These are phyloP conservation scores for Massospora cicadina DNA, from an alignment of 371 early-diverging fungal species.

Conservation along the genomic window DNA sequence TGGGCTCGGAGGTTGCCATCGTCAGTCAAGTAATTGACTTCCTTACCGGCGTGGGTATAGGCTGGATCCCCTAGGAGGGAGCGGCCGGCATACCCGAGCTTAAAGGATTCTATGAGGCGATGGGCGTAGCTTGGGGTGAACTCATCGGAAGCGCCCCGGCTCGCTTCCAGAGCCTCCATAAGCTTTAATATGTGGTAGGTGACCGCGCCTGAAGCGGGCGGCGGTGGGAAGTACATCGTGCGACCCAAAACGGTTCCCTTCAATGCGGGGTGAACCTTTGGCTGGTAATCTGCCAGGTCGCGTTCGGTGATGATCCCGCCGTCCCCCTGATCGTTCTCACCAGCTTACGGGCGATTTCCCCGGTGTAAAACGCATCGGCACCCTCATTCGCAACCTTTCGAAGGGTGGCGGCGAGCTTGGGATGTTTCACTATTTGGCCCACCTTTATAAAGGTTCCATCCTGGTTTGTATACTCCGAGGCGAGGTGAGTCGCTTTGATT, in stretches of 20 bases:
- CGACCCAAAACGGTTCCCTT: slow-evolving; percentile 59
- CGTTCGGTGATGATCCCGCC: slow-evolving; percentile 72
- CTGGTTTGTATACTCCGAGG: background rate
- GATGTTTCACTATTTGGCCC: slow-evolving; percentile 58
- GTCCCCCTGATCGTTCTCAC: slow-evolving; percentile 39
- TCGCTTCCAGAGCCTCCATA: slow-evolving; percentile 45
- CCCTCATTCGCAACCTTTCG: slow-evolving; percentile 66
- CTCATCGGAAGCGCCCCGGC: slow-evolving; percentile 35
- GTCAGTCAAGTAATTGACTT: slow-evolving; percentile 35
- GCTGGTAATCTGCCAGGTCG: slow-evolving; percentile 58
- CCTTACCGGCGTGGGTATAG: slow-evolving; percentile 28
- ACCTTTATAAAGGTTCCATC: slow-evolving; percentile 33
- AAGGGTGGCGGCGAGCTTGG: slow-evolving; percentile 62
- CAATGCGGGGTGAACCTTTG: slow-evolving; percentile 36
- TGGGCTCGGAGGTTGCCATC: slow-evolving; percentile 24
- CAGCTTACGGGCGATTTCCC: slow-evolving; percentile 57
- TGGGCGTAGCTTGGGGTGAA: slow-evolving; percentile 40
- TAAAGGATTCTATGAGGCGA: slow-evolving; percentile 76
- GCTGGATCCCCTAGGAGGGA: slow-evolving; percentile 70
- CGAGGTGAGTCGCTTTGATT: background rate
- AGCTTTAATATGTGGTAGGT: slow-evolving; percentile 74
- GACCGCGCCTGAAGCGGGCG: slow-evolving; percentile 72
- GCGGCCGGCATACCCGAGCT: slow-evolving; percentile 75
- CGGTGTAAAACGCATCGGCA: slow-evolving; percentile 69
- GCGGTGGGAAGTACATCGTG: slow-evolving; percentile 27